A percentile compares a stretch with the other conserved stretches of the same genome.
These are phyloP conservation scores for Diplodia intermedia DNA, from an alignment of 2,329 filamentous ascomycete species.

Conservation along the genomic window DNA sequence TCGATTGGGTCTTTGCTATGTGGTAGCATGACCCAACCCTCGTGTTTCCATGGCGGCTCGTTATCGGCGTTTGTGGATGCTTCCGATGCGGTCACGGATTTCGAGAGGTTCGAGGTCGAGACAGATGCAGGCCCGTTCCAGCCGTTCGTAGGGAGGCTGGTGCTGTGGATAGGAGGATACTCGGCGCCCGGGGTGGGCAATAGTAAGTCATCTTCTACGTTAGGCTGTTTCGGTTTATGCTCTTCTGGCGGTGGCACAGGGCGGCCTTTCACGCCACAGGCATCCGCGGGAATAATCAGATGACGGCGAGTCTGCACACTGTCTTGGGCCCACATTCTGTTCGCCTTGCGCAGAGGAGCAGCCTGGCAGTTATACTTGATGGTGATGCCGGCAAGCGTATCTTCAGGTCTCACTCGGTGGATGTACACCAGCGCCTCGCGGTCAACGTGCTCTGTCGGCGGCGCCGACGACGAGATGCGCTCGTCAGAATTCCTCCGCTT, in stretches of 20 bases:
- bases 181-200: constrained; percentile 34
- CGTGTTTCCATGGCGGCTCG: constrained; percentile 79
- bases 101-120: constrained; percentile 39
- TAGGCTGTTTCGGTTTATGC: constrained; percentile 36
- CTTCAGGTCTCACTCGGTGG: constrained; percentile 79
- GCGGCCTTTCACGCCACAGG: constrained; percentile 82
- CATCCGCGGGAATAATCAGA: constrained; percentile 85
- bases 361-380: constrained; percentile 88
- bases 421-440: constrained; percentile 87
- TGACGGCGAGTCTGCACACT: constrained; percentile 83
- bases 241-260: constrained; percentile 50
- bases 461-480: constrained; percentile 53
- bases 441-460: constrained; percentile 64
- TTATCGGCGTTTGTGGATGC: constrained; percentile 53
- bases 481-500: constrained; percentile 76
- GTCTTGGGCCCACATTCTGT: constrained; percentile 94
- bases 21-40: constrained; percentile 86
- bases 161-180: constrained; percentile 30
- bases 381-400: constrained; percentile 90
- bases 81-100: constrained; percentile 43
- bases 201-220: constrained; percentile 50
- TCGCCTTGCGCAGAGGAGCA: constrained; percentile 82
- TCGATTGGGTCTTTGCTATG: constrained; percentile 75
- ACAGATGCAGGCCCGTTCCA: constrained; percentile 48
- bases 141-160: constrained; percentile 41